Percentiles rank a stretch among this genome's conserved stretches.
Evolutionary conservation across 2,329 filamentous ascomycete species (phyloP).

Genomic region (Hypoxylon sp.): DNA sequence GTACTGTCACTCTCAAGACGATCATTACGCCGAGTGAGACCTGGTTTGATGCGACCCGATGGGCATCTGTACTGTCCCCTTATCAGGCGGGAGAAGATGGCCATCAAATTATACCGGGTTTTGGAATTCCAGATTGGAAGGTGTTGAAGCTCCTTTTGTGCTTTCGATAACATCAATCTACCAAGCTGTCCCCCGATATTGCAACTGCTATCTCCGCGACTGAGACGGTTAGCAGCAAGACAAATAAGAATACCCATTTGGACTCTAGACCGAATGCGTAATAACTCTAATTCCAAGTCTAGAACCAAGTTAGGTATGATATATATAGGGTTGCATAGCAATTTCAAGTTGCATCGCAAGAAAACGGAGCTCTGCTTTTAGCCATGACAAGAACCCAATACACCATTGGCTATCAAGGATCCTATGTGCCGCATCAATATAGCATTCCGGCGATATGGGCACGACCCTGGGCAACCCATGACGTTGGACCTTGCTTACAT

Average conservation of each 20-base stretch:
- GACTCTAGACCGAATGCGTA: constrained; percentile 9
- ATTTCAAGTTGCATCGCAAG: constrained; percentile 25
- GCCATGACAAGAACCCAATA: constrained; percentile 18
- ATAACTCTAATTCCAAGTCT: constrained; percentile 28
- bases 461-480: constrained; percentile 4
- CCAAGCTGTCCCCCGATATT: constrained; percentile 10
- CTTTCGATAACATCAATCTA: constrained; percentile 4
- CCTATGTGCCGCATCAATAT: constrained; percentile 26
- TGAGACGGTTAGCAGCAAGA: constrained; percentile 6
- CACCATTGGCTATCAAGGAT: constrained; percentile 15
- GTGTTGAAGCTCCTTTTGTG: not conserved
- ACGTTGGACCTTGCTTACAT: constrained; percentile 3
- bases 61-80: not conserved
- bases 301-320: constrained; percentile 12
- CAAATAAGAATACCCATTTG: constrained; percentile 10
- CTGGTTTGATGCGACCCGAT: constrained; percentile 3
- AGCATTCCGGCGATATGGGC: constrained; percentile 23
- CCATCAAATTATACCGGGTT: not conserved
- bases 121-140: constrained; percentile 17
- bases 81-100: not conserved
- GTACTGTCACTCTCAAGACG: not conserved
- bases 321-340: constrained; percentile 11
- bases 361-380: constrained; percentile 35
- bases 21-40: not conserved
- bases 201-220: constrained; percentile 9